phyloP scores from a whole-genome alignment of 2,329 filamentous ascomycete genomes.

The Fusarium sp. region DNA sequence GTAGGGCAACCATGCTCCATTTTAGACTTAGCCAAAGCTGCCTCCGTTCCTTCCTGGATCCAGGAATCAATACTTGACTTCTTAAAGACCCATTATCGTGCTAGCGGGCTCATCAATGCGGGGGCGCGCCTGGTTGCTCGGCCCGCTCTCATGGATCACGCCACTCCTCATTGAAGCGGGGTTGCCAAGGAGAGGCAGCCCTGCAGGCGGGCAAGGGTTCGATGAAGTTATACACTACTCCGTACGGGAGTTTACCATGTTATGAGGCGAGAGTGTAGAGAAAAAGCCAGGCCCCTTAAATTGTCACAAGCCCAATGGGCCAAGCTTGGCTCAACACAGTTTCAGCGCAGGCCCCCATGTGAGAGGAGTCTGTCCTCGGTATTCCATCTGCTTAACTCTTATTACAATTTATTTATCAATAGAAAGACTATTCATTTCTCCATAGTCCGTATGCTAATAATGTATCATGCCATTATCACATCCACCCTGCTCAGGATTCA shows the following conservation, averaged over 20 bases:
- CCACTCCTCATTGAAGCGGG: neutral
- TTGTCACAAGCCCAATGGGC: neutral
- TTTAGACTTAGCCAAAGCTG: neutral
- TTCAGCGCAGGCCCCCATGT: neutral
- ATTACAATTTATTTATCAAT: neutral
- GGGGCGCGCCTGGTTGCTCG: neutral
- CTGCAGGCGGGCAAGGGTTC: neutral
- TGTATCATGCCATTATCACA: neutral
- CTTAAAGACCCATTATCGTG: neutral
- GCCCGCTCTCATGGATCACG: neutral
- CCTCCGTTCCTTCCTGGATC: neutral
- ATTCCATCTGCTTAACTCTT: neutral
- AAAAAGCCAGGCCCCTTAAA: neutral
- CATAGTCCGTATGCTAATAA: neutral
- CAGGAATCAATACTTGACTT: neutral
- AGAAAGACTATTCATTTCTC: neutral
- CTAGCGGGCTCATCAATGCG: neutral
- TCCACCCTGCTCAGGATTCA: neutral
- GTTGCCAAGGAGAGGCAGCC: neutral
- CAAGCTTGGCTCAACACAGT: neutral
- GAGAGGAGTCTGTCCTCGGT: neutral
- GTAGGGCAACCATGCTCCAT: neutral
- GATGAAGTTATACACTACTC: fast-evolving
- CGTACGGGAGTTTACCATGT: neutral
- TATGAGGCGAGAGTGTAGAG: no score